These are phyloP conservation scores for Erucastrum elatum DNA, from an alignment of 345 rosid species.

Conservation along the genomic window DNA sequence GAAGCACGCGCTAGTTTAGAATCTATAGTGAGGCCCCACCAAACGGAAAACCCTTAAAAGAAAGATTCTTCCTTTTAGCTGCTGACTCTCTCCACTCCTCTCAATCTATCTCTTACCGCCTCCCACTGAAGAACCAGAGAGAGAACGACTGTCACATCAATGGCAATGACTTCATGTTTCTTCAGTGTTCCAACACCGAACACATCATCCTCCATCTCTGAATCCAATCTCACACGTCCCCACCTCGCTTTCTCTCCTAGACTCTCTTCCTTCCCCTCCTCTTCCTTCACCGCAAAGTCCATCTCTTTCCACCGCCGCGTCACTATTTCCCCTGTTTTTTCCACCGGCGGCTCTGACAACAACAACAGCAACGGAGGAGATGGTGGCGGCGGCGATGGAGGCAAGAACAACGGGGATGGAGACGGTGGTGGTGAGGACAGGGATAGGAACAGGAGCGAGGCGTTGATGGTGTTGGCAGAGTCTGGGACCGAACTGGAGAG, in stretches of 20 bases:
- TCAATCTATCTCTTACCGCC: constrained; percentile 14
- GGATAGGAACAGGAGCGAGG: constrained; percentile 66
- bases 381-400: constrained; percentile 45
- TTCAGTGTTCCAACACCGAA: constrained; percentile 35
- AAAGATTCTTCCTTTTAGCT: constrained; percentile 12
- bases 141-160: constrained; percentile 4
- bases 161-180: constrained; percentile 61
- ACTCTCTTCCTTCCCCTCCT: constrained; percentile 26
- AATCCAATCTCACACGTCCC: constrained; percentile 29
- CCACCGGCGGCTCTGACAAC: constrained; percentile 41
- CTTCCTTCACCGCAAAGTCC: constrained; percentile 33
- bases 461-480: constrained; percentile 60
- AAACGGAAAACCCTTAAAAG: constrained; percentile 28
- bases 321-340: constrained; percentile 39
- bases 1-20: constrained; percentile 24
- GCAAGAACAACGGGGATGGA: constrained; percentile 21
- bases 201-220: constrained; percentile 34
- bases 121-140: background rate
- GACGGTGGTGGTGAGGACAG: constrained; percentile 50
- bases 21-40: constrained; percentile 30
- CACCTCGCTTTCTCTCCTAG: constrained; percentile 32
- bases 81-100: background rate
- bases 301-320: constrained; percentile 27
- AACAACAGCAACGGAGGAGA: constrained; percentile 30
- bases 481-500: constrained; percentile 59